Evolutionary conservation across 805 yeast genomes (phyloP), one percentile per base, ranked within the genome.

Genomic region (Yamadazyma olivae): DNA sequence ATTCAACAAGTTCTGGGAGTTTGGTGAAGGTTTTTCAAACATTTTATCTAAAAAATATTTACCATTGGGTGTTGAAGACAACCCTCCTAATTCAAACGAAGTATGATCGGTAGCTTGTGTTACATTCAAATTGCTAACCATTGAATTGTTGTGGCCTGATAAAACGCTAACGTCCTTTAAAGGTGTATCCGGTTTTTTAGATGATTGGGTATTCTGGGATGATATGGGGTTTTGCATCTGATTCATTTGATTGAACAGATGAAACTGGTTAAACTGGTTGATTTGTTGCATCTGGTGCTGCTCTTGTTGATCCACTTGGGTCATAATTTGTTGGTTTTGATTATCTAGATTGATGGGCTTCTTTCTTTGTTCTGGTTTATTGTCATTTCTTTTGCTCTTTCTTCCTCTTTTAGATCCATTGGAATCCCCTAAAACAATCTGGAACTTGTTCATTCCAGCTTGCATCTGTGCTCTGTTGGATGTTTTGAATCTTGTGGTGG

Each of bases 391-490:
- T 24, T 26, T 38, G 15, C 38, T 33, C 25, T 32, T 44, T 32
- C 49, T 41, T 6, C 49, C 46, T 31, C 49, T 30, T 30, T 41
- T 41, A 3, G 36, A 15, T 15, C 45, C 42, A 16, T 48, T 49
- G 26, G 53, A 54, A 45, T 70, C 75, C 3, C 73, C 56, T 34
- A 70, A 60, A 3, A 70, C 70, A 39, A 70, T 69, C 48, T 71
- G 75, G 46, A 70, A 70, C 48, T 66, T 66, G 45, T 65, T 65
- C 60, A 66, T 58, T 10, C 69, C 68, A 9, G 64, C 60, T 45
- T 62, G 60, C 61, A 57, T 59, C 32, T 59, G 57, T 2, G 56
- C 45, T 36, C 50, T 56, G 32, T 50, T 53, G 6, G 44, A 32
- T 6, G 42, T 20, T 23, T 45, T 45, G 30, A 45, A 45, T 27